A percentile compares a stretch with the other conserved stretches of the same genome.
phyloP scores from a whole-genome alignment of 176 grass and related monocot species.

The Aegilops umbellulata region DNA sequence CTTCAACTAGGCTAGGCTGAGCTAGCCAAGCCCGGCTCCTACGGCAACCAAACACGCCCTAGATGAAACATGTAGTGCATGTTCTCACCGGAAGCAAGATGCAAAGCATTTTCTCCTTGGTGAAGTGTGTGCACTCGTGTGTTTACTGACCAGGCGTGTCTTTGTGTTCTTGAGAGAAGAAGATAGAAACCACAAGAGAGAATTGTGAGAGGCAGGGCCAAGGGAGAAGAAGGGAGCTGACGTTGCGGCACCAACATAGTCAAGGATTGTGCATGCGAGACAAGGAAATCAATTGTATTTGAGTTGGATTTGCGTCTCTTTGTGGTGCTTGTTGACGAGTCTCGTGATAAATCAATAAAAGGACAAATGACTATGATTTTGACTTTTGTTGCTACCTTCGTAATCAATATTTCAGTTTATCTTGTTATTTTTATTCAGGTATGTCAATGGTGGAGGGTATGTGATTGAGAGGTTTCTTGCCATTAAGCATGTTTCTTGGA shows the following conservation, averaged over 20 bases:
- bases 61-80: no score
- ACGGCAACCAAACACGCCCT: no score
- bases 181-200: no score
- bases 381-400: neutral
- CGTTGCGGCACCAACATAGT: neutral
- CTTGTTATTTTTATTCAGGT: neutral
- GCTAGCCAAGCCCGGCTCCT: no score
- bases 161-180: no score
- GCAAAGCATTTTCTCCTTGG: no score
- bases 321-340: neutral
- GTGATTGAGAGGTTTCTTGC: neutral
- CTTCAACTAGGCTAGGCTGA: no score
- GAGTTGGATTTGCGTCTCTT: neutral
- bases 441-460: neutral
- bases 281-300: neutral
- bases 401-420: neutral
- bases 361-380: neutral
- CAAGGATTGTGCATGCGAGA: neutral
- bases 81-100: no score
- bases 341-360: neutral
- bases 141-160: no score
- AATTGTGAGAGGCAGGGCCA: no score
- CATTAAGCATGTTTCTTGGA: neutral
- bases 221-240: no score
- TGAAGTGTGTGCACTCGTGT: no score